Evolutionary conservation across 2,329 filamentous ascomycete genomes (phyloP).

Genomic region (Aspergillus glaucus): DNA sequence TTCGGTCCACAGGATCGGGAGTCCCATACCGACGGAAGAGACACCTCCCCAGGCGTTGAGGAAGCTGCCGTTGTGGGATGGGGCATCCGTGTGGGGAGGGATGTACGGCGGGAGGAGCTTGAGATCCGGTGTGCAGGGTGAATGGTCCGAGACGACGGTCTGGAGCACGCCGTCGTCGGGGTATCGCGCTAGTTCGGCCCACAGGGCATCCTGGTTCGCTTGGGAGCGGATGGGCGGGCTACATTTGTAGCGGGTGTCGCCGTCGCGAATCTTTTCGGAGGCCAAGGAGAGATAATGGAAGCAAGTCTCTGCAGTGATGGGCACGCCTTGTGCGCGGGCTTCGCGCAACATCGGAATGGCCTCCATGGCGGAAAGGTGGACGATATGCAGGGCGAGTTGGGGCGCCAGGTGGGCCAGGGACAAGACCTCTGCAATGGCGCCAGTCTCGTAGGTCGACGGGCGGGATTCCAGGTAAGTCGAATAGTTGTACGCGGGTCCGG

Average conservation of each 20-base stretch:
- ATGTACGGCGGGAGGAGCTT: conserved; percentile 75
- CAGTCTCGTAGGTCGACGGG: conserved; percentile 83
- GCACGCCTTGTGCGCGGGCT: conserved; percentile 66
- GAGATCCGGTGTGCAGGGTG: conserved; percentile 88
- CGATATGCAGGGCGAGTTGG: conserved; percentile 80
- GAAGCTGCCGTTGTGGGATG: conserved; percentile 65
- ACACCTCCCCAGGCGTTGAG: conserved; percentile 96
- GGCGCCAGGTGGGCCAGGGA: conserved; percentile 74
- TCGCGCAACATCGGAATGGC: conserved; percentile 73
- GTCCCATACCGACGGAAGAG: conserved; percentile 82
- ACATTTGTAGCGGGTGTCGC: conserved; percentile 90
- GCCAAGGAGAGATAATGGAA: conserved; percentile 89
- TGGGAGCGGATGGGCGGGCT: conserved; percentile 83
- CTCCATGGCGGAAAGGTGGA: conserved; percentile 81
- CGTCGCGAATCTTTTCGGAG: conserved; percentile 72
- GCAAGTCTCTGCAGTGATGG: conserved; percentile 90
- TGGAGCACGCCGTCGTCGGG: conserved; percentile 68
- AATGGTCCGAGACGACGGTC: conserved; percentile 93
- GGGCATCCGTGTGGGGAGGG: conserved; percentile 36
- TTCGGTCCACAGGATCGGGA: conserved; percentile 84
- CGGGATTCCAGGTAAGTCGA: conserved; percentile 86
- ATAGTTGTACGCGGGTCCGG: conserved; percentile 69
- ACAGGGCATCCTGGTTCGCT: conserved; percentile 76
- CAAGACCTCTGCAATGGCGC: conserved; percentile 80
- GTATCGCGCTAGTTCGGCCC: conserved; percentile 64